phyloP scores from a whole-genome alignment of 2,329 filamentous ascomycete species.

The Orbilia blumenaviensis region DNA sequence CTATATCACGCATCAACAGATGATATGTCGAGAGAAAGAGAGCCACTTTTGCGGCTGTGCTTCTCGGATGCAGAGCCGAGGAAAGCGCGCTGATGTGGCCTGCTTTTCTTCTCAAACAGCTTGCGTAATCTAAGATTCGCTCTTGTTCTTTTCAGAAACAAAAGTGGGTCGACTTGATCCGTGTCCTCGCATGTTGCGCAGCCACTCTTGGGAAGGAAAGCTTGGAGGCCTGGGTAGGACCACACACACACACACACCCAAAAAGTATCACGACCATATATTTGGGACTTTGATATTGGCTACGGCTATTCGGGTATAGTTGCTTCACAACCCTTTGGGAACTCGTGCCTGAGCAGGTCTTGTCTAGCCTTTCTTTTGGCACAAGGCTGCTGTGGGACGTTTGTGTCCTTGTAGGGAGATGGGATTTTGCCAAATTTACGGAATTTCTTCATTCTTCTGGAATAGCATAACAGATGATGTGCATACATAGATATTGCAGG shows the following conservation, averaged over 20 bases:
- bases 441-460: not conserved
- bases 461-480: slow-evolving; percentile 9
- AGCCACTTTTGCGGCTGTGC: slow-evolving; percentile 19
- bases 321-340: not conserved
- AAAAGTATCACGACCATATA: not conserved
- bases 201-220: slow-evolving; percentile 25
- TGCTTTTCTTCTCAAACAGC: slow-evolving; percentile 5
- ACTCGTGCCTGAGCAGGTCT: not conserved
- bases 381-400: not conserved
- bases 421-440: not conserved
- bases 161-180: slow-evolving; percentile 5
- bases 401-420: slow-evolving; percentile 6
- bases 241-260: not conserved
- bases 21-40: not conserved
- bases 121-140: slow-evolving; percentile 15
- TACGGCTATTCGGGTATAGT: slow-evolving; percentile 3
- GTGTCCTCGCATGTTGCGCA: slow-evolving; percentile 1
- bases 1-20: slow-evolving; percentile 4
- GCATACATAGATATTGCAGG: not conserved
- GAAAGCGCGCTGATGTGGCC: slow-evolving; percentile 22
- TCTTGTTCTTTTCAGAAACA: too few species aligned
- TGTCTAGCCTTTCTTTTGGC: not conserved
- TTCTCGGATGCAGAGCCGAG: slow-evolving; percentile 32
- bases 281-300: not conserved
- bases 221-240: slow-evolving; percentile 14